These are phyloP conservation scores for Phalaenopsis hybrid DNA, from an alignment of 116 monocot genomes.

Conservation along the genomic window DNA sequence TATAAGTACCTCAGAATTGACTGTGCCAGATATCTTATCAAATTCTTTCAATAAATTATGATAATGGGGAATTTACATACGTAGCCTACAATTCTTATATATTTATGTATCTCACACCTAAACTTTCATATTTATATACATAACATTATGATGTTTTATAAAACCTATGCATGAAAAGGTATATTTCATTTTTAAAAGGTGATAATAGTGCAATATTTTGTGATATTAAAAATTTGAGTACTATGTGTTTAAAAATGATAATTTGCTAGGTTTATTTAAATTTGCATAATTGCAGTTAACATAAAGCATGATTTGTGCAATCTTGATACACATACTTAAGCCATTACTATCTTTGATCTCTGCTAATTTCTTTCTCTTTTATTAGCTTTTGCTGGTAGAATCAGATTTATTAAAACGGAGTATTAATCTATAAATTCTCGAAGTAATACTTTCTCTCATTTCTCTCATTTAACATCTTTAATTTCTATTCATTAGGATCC, in stretches of 20 bases:
- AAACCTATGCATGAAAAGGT: too few species aligned
- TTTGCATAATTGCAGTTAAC: neutral
- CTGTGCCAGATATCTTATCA: neutral
- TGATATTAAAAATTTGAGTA: too few species aligned
- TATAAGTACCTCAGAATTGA: neutral
- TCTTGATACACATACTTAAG: neutral
- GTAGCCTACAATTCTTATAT: too few species aligned
- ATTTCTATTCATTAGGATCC: constrained; percentile 27
- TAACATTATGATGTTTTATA: too few species aligned
- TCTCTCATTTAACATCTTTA: neutral
- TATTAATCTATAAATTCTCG: neutral
- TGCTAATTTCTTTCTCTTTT: neutral
- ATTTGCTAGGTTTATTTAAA: neutral
- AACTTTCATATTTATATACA: too few species aligned
- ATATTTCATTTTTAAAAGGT: too few species aligned
- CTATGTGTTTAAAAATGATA: too few species aligned
- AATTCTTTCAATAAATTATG: neutral
- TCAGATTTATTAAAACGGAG: neutral
- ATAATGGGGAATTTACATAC: too few species aligned
- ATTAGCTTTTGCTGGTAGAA: neutral
- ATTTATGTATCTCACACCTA: too few species aligned
- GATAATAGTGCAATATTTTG: too few species aligned
- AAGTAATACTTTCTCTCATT: neutral
- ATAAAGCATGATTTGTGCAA: neutral
- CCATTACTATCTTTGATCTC: neutral